A percentile compares a stretch with the other conserved stretches of the same genome.
Conservation (phyloP, 345 rosid species). For the Raphanus raphanistrum region DNA sequence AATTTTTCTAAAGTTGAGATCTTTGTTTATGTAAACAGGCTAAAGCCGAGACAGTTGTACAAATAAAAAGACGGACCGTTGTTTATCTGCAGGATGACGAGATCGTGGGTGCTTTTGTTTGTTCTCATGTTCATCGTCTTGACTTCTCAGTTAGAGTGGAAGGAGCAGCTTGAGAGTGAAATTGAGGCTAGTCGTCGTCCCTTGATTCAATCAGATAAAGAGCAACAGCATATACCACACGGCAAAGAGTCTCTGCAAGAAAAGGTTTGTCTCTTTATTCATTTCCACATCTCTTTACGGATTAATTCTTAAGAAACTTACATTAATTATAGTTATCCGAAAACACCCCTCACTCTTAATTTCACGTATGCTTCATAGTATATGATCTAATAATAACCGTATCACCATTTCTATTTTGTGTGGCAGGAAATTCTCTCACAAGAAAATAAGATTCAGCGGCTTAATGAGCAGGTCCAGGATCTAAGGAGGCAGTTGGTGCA, state of each 20-base stretch:
- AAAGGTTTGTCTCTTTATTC: constrained; percentile 47
- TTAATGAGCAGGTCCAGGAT: constrained; percentile 55
- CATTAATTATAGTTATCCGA: background rate
- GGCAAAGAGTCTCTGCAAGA: constrained; percentile 58
- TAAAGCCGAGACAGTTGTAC: constrained; percentile 29
- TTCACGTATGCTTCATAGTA: background rate
- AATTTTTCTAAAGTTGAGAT: background rate
- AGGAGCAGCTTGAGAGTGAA: constrained; percentile 65
- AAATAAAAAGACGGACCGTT: background rate
- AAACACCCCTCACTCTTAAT: background rate
- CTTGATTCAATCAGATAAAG: constrained; percentile 35
- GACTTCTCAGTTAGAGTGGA: constrained; percentile 80
- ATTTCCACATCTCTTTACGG: background rate
- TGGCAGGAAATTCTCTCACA: constrained; percentile 70
- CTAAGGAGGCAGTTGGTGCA: constrained; percentile 55
- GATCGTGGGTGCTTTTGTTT: constrained; percentile 69
- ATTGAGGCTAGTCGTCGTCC: constrained; percentile 44
- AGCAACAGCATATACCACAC: constrained; percentile 42
- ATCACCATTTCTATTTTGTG: background rate
- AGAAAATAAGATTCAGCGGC: constrained; percentile 69
- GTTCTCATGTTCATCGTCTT: constrained; percentile 59
- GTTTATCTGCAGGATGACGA: constrained; percentile 48
- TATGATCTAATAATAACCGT: background rate
- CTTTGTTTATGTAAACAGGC: constrained; percentile 27
- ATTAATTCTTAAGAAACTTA: background rate